Conservation (phyloP, 2,329 filamentous ascomycete species). For the Hymenoscyphus linearis region DNA sequence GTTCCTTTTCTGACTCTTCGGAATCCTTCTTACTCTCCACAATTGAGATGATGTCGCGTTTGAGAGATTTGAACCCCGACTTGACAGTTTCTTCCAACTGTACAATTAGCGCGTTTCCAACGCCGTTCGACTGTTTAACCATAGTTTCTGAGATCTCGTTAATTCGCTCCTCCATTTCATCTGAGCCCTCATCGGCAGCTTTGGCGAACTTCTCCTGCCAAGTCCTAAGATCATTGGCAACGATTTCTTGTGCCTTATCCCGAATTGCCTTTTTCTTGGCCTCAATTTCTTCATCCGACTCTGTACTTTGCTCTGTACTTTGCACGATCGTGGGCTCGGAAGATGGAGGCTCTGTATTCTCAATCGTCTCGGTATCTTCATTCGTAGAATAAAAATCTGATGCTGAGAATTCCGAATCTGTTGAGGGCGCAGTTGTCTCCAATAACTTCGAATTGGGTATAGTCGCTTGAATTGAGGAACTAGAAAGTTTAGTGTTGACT, state of each 20-base stretch:
- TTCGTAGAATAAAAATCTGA: conserved; percentile 24
- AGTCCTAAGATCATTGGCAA: conserved; percentile 70
- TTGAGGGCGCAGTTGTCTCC: conserved; percentile 29
- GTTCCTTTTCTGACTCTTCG: conserved; percentile 45
- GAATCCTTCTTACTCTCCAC: conserved; percentile 51
- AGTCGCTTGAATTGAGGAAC: too few relatives aligned
- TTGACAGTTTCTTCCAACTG: conserved; percentile 64
- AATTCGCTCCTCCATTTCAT: conserved; percentile 58
- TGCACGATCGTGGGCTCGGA: conserved; percentile 12
- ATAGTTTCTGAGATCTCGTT: conserved; percentile 67
- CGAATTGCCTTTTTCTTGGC: conserved; percentile 46
- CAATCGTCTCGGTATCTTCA: conserved; percentile 23
- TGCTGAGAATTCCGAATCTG: conserved; percentile 26
- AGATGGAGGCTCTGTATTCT: conserved; percentile 18
- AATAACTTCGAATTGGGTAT: too few relatives aligned
- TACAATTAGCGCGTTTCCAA: conserved; percentile 61
- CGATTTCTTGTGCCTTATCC: conserved; percentile 57
- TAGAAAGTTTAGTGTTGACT: conserved; percentile 11
- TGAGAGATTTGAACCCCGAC: conserved; percentile 59
- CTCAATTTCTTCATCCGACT: conserved; percentile 29
- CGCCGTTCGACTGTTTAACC: conserved; percentile 56
- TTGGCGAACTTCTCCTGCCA: conserved; percentile 89
- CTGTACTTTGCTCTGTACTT: conserved; percentile 25
- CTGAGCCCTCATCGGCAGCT: conserved; percentile 78
- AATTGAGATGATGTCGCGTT: conserved; percentile 60